Conservation (phyloP, 2,329 filamentous ascomycete genomes). For the Claviceps sp. region DNA sequence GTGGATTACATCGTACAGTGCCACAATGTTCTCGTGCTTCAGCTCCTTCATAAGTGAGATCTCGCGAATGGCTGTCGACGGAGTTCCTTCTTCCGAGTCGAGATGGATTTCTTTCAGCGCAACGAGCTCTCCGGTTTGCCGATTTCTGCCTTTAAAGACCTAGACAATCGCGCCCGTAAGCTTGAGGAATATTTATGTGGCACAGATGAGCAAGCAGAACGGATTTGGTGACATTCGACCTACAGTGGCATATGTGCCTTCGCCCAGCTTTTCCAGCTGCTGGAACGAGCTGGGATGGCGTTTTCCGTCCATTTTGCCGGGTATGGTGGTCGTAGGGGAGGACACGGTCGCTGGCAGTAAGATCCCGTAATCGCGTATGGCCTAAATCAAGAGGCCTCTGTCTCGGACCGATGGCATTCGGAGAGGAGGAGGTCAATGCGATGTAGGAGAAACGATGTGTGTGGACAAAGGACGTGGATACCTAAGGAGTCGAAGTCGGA, state of each 20-base stretch:
- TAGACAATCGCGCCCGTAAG: conserved; percentile 23
- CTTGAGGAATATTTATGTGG: neutral
- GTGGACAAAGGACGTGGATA: neutral
- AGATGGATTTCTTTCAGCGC: conserved; percentile 98
- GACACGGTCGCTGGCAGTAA: neutral
- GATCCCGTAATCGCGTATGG: neutral
- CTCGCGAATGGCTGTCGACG: conserved; percentile 92
- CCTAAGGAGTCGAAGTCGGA: neutral
- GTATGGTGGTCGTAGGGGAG: conserved; percentile 3
- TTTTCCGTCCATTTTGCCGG: conserved; percentile 67
- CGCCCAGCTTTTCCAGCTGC: conserved; percentile 96
- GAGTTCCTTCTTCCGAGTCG: conserved; percentile 95
- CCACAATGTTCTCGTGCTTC: conserved; percentile 97
- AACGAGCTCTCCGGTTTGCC: conserved; percentile 91
- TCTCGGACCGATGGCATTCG: neutral
- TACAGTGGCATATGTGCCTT: conserved; percentile 96
- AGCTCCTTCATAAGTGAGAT: conserved; percentile 99
- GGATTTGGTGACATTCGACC: neutral
- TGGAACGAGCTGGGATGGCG: conserved; percentile 94
- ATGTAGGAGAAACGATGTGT: neutral
- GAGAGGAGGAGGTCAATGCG: neutral
- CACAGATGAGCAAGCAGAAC: neutral
- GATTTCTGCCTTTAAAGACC: conserved; percentile 97
- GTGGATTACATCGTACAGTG: conserved; percentile 95
- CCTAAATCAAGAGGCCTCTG: neutral